These are phyloP conservation scores for Lichtheimia ramosa DNA, from an alignment of 371 early-diverging fungal genomes.

Conservation along the genomic window DNA sequence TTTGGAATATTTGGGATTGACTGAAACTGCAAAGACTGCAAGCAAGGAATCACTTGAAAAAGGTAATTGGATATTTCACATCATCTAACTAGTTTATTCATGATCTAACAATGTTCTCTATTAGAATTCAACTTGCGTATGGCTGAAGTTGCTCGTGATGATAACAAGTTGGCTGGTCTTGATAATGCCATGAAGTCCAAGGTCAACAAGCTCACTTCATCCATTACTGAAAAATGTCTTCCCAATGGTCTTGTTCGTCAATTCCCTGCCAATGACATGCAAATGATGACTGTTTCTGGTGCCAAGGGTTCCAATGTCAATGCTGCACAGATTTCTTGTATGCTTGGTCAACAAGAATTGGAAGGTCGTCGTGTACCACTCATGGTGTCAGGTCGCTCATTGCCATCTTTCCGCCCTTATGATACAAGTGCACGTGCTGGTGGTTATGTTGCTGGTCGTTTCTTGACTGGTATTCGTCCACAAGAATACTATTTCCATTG, in stretches of 20 bases:
- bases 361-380: constrained; percentile 99
- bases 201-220: constrained; percentile 83
- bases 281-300: constrained; percentile 98
- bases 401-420: constrained; percentile 94
- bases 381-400: constrained; percentile 96
- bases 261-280: constrained; percentile 98
- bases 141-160: constrained; percentile 83
- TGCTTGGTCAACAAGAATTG: constrained; percentile 99
- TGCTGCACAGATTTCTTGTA: constrained; percentile 97
- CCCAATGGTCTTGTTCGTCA: constrained; percentile 81
- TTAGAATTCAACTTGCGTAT: constrained; percentile 72
- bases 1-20: constrained; percentile 71
- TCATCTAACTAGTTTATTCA: too few species aligned
- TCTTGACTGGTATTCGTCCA: constrained; percentile 99
- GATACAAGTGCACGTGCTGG: constrained; percentile 93
- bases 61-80: constrained; percentile 11
- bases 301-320: constrained; percentile 99
- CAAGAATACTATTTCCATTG: constrained; percentile 93
- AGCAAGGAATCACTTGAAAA: constrained; percentile 31
- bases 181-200: constrained; percentile 89
- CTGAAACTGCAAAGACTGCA: constrained; percentile 43
- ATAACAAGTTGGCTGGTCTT: constrained; percentile 86
- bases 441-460: constrained; percentile 98
- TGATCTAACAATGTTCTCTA: too few species aligned
- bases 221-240: constrained; percentile 80